Conservation (phyloP, 2,329 filamentous ascomycete genomes). For the Pseudogymnoascus sp. region DNA sequence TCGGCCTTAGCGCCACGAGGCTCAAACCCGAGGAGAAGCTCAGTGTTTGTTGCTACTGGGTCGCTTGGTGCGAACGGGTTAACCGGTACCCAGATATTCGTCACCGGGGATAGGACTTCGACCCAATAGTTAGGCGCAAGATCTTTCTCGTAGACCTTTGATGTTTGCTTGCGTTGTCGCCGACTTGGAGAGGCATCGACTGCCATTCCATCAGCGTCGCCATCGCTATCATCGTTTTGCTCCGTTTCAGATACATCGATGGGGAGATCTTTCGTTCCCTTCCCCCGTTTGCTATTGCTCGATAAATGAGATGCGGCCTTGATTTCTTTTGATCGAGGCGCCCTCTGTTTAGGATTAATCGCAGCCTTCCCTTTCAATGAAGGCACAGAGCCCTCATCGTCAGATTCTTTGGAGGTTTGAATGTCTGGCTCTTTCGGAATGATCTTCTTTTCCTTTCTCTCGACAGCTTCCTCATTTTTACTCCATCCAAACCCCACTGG, state of each 20-base stretch:
- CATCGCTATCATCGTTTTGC: slow-evolving; percentile 44
- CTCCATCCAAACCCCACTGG: slow-evolving; percentile 86
- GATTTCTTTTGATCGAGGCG: slow-evolving; percentile 13
- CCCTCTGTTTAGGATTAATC: slow-evolving; percentile 15
- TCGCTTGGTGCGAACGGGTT: slow-evolving; percentile 63
- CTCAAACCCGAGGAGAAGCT: slow-evolving; percentile 68
- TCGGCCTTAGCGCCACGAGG: slow-evolving; percentile 77
- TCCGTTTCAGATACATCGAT: slow-evolving; percentile 38
- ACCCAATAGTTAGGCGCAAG: slow-evolving; percentile 88
- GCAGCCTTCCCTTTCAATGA: slow-evolving; percentile 16
- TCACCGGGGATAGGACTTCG: slow-evolving; percentile 76
- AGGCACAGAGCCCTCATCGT: slow-evolving; percentile 6
- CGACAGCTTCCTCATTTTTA: slow-evolving; percentile 69
- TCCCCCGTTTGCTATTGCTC: slow-evolving; percentile 17
- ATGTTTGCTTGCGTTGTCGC: slow-evolving; percentile 14
- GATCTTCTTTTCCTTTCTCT: slow-evolving; percentile 24
- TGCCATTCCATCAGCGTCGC: slow-evolving; percentile 43
- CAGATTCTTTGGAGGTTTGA: slow-evolving; percentile 20
- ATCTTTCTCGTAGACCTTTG: slow-evolving; percentile 60
- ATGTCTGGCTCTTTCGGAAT: slow-evolving; percentile 33
- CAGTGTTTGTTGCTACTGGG: slow-evolving; percentile 61
- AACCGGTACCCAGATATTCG: slow-evolving; percentile 69
- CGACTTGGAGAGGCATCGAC: slow-evolving; percentile 39
- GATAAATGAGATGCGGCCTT: slow-evolving; percentile 17
- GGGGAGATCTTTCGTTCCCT: slow-evolving; percentile 27